phyloP scores from a whole-genome alignment of 2,329 filamentous ascomycete genomes.

The Aspergillus calidoustus region DNA sequence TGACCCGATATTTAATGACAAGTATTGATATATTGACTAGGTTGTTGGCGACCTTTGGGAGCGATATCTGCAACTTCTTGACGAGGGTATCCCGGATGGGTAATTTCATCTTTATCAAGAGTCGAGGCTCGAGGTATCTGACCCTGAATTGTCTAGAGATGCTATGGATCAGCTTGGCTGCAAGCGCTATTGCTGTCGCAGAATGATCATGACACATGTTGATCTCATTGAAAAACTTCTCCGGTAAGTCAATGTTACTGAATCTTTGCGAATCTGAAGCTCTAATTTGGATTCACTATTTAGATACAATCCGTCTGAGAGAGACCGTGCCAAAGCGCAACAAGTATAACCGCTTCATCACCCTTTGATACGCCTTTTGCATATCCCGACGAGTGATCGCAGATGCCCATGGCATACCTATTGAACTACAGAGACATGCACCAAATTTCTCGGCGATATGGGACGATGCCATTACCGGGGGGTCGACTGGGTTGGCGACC shows the following conservation, averaged over 20 bases:
- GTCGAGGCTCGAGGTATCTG: slow-evolving; percentile 10
- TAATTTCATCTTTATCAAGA: slow-evolving; percentile 49
- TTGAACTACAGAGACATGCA: not conserved
- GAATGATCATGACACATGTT: slow-evolving; percentile 99
- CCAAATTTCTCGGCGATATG: not conserved
- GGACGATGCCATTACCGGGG: too few species aligned
- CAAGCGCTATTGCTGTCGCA: slow-evolving; percentile 95
- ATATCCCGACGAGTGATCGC: not conserved
- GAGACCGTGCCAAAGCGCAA: slow-evolving; percentile 30
- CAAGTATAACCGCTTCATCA: slow-evolving; percentile 17
- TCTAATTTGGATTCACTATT: slow-evolving; percentile 4
- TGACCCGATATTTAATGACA: not conserved
- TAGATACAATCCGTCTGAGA: slow-evolving; percentile 39
- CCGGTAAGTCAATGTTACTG: slow-evolving; percentile 64
- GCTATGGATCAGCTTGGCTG: slow-evolving; percentile 94
- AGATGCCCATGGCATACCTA: not conserved
- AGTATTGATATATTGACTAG: slow-evolving; percentile 53
- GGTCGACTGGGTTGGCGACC: too few species aligned
- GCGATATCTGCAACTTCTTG: slow-evolving; percentile 86
- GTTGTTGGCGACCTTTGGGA: slow-evolving; percentile 98
- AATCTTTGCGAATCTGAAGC: too few species aligned
- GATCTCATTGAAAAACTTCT: slow-evolving; percentile 98
- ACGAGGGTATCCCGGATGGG: slow-evolving; percentile 76
- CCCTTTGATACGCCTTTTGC: not conserved
- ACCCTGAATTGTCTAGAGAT: slow-evolving; percentile 62